Conservation (phyloP, 1,284 basidiomycete species). For the Sporisorium iseilematis-ciliati region DNA sequence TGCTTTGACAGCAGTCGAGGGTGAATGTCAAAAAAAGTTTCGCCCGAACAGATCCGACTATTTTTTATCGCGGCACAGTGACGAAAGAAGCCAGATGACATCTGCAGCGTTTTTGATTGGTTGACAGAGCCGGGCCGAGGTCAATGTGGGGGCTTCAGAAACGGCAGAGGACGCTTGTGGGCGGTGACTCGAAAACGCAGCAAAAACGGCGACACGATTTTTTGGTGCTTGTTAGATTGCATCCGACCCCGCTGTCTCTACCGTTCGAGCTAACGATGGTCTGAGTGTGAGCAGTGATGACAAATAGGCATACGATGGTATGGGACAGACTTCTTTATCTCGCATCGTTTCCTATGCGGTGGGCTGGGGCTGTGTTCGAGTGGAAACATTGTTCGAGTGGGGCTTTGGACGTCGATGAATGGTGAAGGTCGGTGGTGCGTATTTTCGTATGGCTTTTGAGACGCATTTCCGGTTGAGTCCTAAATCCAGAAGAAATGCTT, state of each 20-base stretch:
- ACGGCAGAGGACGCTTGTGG: no score
- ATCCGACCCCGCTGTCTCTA: no score
- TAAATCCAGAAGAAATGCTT: conserved; percentile 30
- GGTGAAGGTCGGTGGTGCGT: conserved; percentile 7
- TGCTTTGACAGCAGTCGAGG: background rate
- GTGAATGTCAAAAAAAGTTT: conserved; percentile 1
- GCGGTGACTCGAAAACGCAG: conserved; percentile 1
- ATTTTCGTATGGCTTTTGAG: conserved; percentile 17
- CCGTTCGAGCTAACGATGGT: no score
- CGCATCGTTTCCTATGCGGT: background rate
- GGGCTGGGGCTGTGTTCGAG: conserved; percentile 1
- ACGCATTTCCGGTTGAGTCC: conserved; percentile 34
- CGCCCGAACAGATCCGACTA: conserved; percentile 43
- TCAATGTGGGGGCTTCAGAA: no score
- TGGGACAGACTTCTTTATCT: no score
- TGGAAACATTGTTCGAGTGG: background rate
- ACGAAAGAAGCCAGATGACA: conserved; percentile 11
- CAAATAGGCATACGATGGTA: no score
- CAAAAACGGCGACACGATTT: no score
- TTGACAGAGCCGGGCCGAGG: background rate
- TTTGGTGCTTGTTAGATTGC: no score
- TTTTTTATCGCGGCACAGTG: background rate
- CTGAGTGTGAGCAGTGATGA: no score
- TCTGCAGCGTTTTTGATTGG: conserved; percentile 28
- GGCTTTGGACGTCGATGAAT: background rate